These are phyloP conservation scores for Datisca glomerata DNA, from an alignment of 306 rosid genomes.

Conservation along the genomic window DNA sequence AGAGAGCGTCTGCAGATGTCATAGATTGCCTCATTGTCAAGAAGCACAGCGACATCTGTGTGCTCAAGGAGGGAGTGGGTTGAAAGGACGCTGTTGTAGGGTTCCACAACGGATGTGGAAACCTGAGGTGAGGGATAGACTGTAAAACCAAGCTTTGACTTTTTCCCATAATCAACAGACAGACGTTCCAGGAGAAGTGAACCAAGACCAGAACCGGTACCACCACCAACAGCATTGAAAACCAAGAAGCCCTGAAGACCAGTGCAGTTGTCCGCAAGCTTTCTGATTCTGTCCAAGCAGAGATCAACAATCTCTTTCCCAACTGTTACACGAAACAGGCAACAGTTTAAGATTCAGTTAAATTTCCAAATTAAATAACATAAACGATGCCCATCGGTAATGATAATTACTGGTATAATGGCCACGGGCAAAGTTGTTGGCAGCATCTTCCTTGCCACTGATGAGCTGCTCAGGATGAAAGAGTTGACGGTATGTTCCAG, in stretches of 20 bases:
- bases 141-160: slow-evolving; percentile 71
- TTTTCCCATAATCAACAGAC: slow-evolving; percentile 75
- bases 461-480: slow-evolving; percentile 93
- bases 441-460: slow-evolving; percentile 86
- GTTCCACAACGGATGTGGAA: slow-evolving; percentile 81
- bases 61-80: slow-evolving; percentile 88
- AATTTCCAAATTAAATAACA: no score
- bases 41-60: slow-evolving; percentile 69
- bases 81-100: slow-evolving; percentile 82
- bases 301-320: slow-evolving; percentile 91
- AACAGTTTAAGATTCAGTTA: not conserved
- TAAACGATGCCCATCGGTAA: not conserved
- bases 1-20: slow-evolving; percentile 76
- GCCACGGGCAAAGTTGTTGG: slow-evolving; percentile 88
- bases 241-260: slow-evolving; percentile 85
- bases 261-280: slow-evolving; percentile 78
- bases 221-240: slow-evolving; percentile 87
- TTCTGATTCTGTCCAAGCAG: slow-evolving; percentile 73
- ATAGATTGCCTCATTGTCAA: slow-evolving; percentile 78
- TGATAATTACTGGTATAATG: slow-evolving; percentile 48
- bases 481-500: slow-evolving; percentile 81
- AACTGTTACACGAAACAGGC: slow-evolving; percentile 15
- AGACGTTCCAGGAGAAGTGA: slow-evolving; percentile 75
- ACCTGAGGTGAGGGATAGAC: slow-evolving; percentile 89
- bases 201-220: slow-evolving; percentile 83